Evolutionary conservation across 2,329 filamentous ascomycete species (phyloP).

Genomic region (Verticillium klebahnii): DNA sequence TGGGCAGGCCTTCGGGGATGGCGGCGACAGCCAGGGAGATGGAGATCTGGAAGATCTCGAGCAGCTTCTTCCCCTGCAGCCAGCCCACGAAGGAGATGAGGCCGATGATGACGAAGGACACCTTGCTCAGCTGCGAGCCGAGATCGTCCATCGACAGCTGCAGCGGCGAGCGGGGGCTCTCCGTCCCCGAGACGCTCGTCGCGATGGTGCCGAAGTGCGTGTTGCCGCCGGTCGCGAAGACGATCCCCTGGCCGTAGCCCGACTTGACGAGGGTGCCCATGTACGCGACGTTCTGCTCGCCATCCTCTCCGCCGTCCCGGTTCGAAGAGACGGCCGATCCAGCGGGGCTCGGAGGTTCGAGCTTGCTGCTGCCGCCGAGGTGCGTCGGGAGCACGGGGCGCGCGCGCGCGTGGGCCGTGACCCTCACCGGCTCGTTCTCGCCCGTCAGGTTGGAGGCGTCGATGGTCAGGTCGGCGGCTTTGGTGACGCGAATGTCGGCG

Average conservation of each 20-base stretch:
- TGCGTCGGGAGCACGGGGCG: constrained; percentile 24
- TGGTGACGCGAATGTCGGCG: constrained; percentile 90
- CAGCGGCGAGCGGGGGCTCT: constrained; percentile 88
- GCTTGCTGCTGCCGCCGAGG: constrained; percentile 17
- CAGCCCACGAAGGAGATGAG: constrained; percentile 90
- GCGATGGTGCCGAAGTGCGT: constrained; percentile 98
- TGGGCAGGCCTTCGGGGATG: constrained; percentile 92
- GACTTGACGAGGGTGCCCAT: constrained; percentile 97
- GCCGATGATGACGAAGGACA: constrained; percentile 90
- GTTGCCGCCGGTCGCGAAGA: constrained; percentile 90
- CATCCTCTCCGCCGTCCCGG: constrained; percentile 64
- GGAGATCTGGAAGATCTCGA: constrained; percentile 97
- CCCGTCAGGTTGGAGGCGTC: constrained; percentile 96
- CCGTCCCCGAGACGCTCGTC: constrained; percentile 87
- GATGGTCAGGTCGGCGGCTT: constrained; percentile 83
- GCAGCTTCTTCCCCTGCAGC: constrained; percentile 78
- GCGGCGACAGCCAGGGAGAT: constrained; percentile 95
- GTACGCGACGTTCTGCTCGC: constrained; percentile 88
- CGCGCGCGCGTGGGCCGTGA: constrained; percentile 59
- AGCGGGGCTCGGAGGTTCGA: constrained; percentile 31
- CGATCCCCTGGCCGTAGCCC: constrained; percentile 90
- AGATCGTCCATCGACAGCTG: constrained; percentile 98
- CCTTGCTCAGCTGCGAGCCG: constrained; percentile 91
- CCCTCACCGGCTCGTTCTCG: constrained; percentile 87
- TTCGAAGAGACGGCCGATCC: constrained; percentile 43